A percentile compares a stretch with the other conserved stretches of the same genome.
Evolutionary conservation across 2,329 filamentous ascomycete genomes (phyloP).

Genomic region (Diaporthe batatas): DNA sequence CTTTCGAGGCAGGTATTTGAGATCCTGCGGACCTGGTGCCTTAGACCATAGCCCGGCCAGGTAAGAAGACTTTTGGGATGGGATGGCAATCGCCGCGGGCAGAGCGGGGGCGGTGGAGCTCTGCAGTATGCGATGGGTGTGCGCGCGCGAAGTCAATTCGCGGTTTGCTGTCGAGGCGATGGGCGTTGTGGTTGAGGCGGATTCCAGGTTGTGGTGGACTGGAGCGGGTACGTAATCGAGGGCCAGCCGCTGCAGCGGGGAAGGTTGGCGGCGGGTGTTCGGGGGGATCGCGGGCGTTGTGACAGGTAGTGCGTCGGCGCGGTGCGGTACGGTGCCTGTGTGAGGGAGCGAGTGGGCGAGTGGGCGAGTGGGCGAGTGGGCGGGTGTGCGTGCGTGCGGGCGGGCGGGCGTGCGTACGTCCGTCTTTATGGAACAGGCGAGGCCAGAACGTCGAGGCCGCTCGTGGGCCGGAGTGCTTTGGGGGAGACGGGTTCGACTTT

Average conservation of each 20-base stretch:
- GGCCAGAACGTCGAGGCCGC: constrained; percentile 15
- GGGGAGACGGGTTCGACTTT: constrained; percentile 28
- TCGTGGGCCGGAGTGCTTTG: constrained; percentile 14
- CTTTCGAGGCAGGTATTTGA: constrained; percentile 10
- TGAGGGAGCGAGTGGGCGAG: not conserved
- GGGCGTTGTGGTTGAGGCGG: constrained; percentile 18
- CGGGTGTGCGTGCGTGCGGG: not conserved
- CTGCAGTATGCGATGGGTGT: constrained; percentile 10
- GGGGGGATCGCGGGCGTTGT: constrained; percentile 22
- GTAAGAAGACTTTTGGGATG: not conserved
- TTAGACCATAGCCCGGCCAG: constrained; percentile 20
- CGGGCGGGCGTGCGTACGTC: not conserved
- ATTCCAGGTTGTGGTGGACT: constrained; percentile 14
- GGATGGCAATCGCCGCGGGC: constrained; percentile 19
- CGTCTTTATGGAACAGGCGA: constrained; percentile 25
- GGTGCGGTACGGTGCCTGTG: not conserved
- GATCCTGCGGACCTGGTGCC: constrained; percentile 16
- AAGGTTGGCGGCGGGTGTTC: constrained; percentile 20
- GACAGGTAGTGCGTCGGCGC: constrained; percentile 3
- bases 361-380: not conserved
- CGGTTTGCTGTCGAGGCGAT: not conserved
- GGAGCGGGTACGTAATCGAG: constrained; percentile 33
- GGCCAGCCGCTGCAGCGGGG: constrained; percentile 19
- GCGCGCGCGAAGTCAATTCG: constrained; percentile 14
- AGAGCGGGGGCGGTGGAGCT: constrained; percentile 7